These are phyloP conservation scores for Fusarium transvaalense DNA, from an alignment of 2,329 filamentous ascomycete genomes.

Conservation along the genomic window DNA sequence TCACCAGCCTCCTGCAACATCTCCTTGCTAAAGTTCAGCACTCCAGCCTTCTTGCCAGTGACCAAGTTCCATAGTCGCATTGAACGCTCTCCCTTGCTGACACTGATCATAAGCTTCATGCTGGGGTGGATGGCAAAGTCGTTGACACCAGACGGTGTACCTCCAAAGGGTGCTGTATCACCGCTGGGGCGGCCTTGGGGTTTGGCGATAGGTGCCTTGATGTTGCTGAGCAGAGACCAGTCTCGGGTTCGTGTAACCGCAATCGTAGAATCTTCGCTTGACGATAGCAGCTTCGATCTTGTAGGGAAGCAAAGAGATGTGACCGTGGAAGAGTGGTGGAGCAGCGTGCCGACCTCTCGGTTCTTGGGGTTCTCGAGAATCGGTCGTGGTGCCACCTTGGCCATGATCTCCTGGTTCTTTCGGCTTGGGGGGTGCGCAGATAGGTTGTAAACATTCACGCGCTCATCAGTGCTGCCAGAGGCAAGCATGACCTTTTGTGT, in stretches of 20 bases:
- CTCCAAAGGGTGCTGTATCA: constrained; percentile 86
- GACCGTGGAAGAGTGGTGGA: constrained; percentile 88
- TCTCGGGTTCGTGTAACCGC: constrained; percentile 89
- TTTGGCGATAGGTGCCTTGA: constrained; percentile 90
- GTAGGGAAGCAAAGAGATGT: constrained; percentile 86
- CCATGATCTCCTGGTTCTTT: constrained; percentile 70
- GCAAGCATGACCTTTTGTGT: constrained; percentile 89
- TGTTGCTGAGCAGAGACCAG: constrained; percentile 87
- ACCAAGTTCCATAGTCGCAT: constrained; percentile 98
- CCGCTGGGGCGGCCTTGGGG: constrained; percentile 84
- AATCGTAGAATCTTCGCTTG: constrained; percentile 91
- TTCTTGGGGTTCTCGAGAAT: constrained; percentile 89
- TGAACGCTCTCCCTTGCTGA: constrained; percentile 87
- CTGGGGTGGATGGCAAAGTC: constrained; percentile 96
- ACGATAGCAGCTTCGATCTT: constrained; percentile 87
- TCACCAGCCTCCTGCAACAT: constrained; percentile 82
- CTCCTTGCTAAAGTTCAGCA: constrained; percentile 83
- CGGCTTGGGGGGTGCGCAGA: constrained; percentile 75
- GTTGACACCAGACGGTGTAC: constrained; percentile 88
- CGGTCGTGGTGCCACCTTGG: constrained; percentile 76
- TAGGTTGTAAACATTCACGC: constrained; percentile 93
- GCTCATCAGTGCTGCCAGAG: constrained; percentile 91
- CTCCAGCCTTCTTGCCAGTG: constrained; percentile 94
- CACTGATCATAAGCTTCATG: constrained; percentile 95
- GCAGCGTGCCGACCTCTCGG: constrained; percentile 84